phyloP scores from a whole-genome alignment of 371 early-diverging fungal species.

The Aphelidium insulamus region DNA sequence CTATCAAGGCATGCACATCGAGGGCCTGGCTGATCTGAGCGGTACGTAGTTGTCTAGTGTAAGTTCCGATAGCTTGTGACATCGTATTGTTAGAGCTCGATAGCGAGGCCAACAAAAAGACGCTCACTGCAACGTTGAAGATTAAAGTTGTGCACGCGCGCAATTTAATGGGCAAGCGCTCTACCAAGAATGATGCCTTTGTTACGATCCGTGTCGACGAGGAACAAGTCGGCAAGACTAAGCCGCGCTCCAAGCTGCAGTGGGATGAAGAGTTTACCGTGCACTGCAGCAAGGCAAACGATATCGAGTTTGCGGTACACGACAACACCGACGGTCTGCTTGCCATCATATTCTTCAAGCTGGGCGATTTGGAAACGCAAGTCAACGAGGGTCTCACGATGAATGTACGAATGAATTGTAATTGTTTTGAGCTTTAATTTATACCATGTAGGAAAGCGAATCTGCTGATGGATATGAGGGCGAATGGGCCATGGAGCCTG shows the following conservation, averaged over 20 bases:
- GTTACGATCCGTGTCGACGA: constrained; percentile 61
- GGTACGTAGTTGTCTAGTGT: no score
- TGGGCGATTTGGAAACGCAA: constrained; percentile 46
- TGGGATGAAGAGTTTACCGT: constrained; percentile 70
- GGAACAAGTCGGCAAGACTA: constrained; percentile 46
- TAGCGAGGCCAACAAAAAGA: constrained; percentile 10
- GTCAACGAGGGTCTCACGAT: constrained; percentile 5
- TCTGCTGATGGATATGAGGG: constrained; percentile 2
- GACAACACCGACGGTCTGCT: constrained; percentile 39
- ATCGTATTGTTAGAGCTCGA: no score
- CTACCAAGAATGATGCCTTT: constrained; percentile 37
- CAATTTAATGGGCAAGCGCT: constrained; percentile 22
- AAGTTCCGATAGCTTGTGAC: no score
- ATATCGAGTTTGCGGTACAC: constrained; percentile 63
- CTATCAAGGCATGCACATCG: no score
- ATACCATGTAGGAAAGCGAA: constrained; percentile 3
- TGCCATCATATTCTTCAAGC: constrained; percentile 59
- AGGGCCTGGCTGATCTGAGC: no score
- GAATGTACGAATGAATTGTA: background rate
- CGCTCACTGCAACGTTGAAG: constrained; percentile 45
- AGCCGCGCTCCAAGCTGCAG: constrained; percentile 32
- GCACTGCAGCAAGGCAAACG: constrained; percentile 64
- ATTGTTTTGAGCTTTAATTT: background rate
- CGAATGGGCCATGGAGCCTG: constrained; percentile 22
- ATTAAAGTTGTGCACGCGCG: constrained; percentile 40